Conservation (phyloP, 2,329 filamentous ascomycete species). For the Curvularia lunata region DNA sequence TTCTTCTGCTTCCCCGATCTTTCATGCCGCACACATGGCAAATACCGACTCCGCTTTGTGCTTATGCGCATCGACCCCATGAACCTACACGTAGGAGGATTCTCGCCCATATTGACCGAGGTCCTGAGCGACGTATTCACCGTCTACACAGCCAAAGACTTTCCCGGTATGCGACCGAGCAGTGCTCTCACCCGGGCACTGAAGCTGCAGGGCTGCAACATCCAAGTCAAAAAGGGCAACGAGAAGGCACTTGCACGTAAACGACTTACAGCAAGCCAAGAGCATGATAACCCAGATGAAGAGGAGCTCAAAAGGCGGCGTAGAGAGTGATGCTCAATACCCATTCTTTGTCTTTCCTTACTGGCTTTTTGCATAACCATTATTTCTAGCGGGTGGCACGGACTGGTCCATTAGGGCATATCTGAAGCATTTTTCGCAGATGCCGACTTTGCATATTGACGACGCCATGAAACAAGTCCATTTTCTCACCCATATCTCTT, state of each 20-base stretch:
- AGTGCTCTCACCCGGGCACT: constrained; percentile 74
- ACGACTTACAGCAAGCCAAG: constrained; percentile 47
- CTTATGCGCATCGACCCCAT: constrained; percentile 73
- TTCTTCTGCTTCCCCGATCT: constrained; percentile 89
- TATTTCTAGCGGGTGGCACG: constrained; percentile 35
- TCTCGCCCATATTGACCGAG: constrained; percentile 57
- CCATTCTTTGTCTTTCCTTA: background rate
- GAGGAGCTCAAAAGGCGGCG: constrained; percentile 47
- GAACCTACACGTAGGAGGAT: constrained; percentile 60
- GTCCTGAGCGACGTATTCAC: constrained; percentile 74
- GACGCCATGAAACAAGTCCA: constrained; percentile 38
- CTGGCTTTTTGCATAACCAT: constrained; percentile 21
- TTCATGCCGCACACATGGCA: constrained; percentile 77
- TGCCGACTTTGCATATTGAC: constrained; percentile 45
- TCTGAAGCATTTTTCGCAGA: constrained; percentile 42
- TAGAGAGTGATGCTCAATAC: constrained; percentile 36
- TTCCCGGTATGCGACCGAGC: constrained; percentile 82
- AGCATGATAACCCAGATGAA: constrained; percentile 51
- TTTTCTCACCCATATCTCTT: constrained; percentile 20
- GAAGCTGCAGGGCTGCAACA: constrained; percentile 80
- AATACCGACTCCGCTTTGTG: constrained; percentile 76
- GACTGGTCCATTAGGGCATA: constrained; percentile 35
- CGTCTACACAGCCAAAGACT: constrained; percentile 84
- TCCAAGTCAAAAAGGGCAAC: constrained; percentile 86
- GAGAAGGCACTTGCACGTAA: constrained; percentile 62